Evolutionary conservation across 805 yeast species (phyloP), one percentile per base, ranked within the genome.

Genomic region (Lipomyces spencermartinsiae): DNA sequence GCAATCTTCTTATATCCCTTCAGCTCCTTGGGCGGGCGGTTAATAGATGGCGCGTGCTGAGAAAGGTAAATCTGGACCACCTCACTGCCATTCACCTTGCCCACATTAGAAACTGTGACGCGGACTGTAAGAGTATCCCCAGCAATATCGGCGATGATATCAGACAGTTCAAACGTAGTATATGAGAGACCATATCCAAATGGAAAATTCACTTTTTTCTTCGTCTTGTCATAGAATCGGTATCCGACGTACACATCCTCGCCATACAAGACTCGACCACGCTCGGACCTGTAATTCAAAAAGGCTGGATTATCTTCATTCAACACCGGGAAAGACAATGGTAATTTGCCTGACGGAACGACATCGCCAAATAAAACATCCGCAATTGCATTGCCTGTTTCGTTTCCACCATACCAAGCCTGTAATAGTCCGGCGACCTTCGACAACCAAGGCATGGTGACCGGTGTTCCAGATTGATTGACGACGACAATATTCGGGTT

Each of bases 211-310:
- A 85, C 87, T 33, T 81, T 80, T 53, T 76, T 78, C 69, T 83
- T 80, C 65, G 86, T 80, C 56, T 86, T 78, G 49, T 80, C 84
- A 76, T 85, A 88, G 78, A 78, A 86, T 67, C 86, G 80, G 79
- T 88, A 87, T 22, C 91, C 91, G 61, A 88, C 85, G 75, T 81
- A 87, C 58, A 88, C 84, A 74, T 87, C 90, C 76, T 88, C 92
- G 66, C 91, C 90, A 73, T 88, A 88, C 63, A 84, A 73, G 37
- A 83, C 85, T 63, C 83, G 77, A 55, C 90, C 89, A 73, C 81
- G 81, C 73, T 83, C 83, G 9, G 87, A 79, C 37, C 79, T 78
- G 78, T 79, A 86, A 77, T 83, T 85, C 73, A 86, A 77, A 76
- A 75, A 87, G 0, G 89, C 82, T 12, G 90, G 90, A 70, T 84